phyloP scores from a whole-genome alignment of 2,329 filamentous ascomycete genomes.

The Polychaeton citri region DNA sequence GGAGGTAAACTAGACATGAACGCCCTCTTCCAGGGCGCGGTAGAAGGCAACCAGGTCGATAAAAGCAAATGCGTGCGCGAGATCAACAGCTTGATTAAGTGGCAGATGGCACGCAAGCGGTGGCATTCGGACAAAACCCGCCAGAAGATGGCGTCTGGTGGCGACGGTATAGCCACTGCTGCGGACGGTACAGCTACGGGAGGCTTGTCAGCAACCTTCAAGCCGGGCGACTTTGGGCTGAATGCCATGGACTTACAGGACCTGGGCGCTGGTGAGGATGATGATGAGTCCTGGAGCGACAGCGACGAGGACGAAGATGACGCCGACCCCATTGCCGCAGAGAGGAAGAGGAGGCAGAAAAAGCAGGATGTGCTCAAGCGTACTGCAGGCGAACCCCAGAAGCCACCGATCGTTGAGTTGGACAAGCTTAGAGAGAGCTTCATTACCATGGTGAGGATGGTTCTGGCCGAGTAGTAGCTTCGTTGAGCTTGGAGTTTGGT shows the following conservation, averaged over 20 bases:
- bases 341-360: slow-evolving; percentile 63
- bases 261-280: slow-evolving; percentile 64
- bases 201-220: slow-evolving; percentile 47
- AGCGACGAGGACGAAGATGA: slow-evolving; percentile 50
- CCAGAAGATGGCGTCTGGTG: slow-evolving; percentile 93
- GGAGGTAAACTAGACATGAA: slow-evolving; percentile 90
- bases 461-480: slow-evolving; percentile 19
- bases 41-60: slow-evolving; percentile 54
- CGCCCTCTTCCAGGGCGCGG: slow-evolving; percentile 71
- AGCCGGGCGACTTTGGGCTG: slow-evolving; percentile 76
- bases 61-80: slow-evolving; percentile 60
- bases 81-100: slow-evolving; percentile 74
- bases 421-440: slow-evolving; percentile 22
- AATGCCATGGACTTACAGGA: slow-evolving; percentile 79
- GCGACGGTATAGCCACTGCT: slow-evolving; percentile 37
- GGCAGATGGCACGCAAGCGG: slow-evolving; percentile 92
- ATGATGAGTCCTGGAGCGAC: slow-evolving; percentile 51
- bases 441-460: slow-evolving; percentile 22
- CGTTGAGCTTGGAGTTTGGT: too few relatives aligned
- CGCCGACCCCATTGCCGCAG: slow-evolving; percentile 76
- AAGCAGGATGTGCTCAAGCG: slow-evolving; percentile 58
- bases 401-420: slow-evolving; percentile 21
- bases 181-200: slow-evolving; percentile 34
- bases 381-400: slow-evolving; percentile 23
- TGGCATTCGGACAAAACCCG: slow-evolving; percentile 97